These are phyloP conservation scores for Lyophyllum decastes DNA, from an alignment of 768 basidiomycete genomes.

Conservation along the genomic window DNA sequence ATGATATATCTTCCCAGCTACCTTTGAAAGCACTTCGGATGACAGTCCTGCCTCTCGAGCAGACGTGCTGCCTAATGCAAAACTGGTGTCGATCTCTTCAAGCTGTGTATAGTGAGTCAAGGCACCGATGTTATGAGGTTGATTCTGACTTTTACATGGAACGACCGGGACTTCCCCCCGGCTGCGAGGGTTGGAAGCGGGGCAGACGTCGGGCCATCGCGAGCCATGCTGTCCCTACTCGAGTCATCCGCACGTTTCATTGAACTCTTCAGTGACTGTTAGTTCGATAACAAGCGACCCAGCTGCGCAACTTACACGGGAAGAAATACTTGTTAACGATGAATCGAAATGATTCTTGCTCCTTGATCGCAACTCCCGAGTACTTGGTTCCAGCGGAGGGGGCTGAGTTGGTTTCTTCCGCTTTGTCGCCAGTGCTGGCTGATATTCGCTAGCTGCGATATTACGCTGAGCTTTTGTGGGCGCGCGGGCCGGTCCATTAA, in stretches of 20 bases:
- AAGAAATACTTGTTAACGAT: constrained; percentile 38
- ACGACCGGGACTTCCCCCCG: constrained; percentile 22
- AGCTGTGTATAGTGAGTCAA: constrained; percentile 20
- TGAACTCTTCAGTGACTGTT: constrained; percentile 20
- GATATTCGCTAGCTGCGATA: constrained; percentile 27
- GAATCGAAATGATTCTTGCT: constrained; percentile 40
- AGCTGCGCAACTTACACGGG: constrained; percentile 30
- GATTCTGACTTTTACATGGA: constrained; percentile 36
- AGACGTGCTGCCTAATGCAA: constrained; percentile 11
- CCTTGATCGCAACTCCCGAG: constrained; percentile 47
- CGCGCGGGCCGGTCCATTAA: constrained; percentile 15
- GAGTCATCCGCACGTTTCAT: constrained; percentile 27
- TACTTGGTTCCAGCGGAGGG: constrained; percentile 31
- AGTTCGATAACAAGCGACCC: neutral
- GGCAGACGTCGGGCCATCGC: constrained; percentile 19
- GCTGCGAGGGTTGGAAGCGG: constrained; percentile 14
- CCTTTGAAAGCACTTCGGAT: constrained; percentile 15
- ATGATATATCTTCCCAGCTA: neutral
- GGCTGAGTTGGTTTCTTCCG: constrained; percentile 35
- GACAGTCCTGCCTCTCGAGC: constrained; percentile 9
- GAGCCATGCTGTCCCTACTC: constrained; percentile 20
- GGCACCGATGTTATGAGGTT: neutral
- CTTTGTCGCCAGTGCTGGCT: constrained; percentile 38
- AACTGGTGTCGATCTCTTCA: constrained; percentile 35
- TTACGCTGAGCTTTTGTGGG: constrained; percentile 18